Percentiles rank a stretch among this genome's conserved stretches.
These are phyloP conservation scores for Thinopyrum elongatum DNA, from an alignment of 176 grass and related monocot genomes.

Conservation along the genomic window DNA sequence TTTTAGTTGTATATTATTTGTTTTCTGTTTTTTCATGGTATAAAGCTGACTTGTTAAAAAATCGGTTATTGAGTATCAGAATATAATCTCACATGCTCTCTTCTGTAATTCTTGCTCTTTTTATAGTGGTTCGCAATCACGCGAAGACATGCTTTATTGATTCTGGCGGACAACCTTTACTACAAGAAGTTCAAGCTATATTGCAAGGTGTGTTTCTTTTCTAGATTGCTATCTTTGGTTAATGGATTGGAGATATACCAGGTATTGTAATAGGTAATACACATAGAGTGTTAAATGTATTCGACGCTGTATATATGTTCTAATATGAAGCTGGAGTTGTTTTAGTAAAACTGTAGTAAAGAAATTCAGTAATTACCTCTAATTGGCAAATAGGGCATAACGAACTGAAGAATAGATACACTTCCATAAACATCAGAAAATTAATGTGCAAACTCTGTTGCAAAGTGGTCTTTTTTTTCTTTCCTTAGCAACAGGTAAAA, in stretches of 20 bases:
- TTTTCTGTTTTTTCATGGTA: background rate
- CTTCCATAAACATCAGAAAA: slow-evolving; percentile 6
- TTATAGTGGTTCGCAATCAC: slow-evolving; percentile 97
- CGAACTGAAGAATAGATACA: background rate
- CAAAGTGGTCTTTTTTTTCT: background rate
- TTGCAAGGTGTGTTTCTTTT: slow-evolving; percentile 76
- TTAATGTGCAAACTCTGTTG: background rate
- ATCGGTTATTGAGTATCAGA: background rate
- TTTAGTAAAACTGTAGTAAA: slow-evolving; percentile 16
- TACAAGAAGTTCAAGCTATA: slow-evolving; percentile 98
- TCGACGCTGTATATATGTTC: background rate
- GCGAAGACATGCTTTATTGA: slow-evolving; percentile 88
- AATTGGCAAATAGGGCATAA: background rate
- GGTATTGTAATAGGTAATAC: background rate
- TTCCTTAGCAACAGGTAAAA: background rate
- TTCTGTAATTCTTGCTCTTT: slow-evolving; percentile 21
- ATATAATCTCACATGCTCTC: slow-evolving; percentile 22
- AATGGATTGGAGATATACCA: slow-evolving; percentile 8
- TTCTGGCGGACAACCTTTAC: slow-evolving; percentile 88
- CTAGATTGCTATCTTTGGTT: slow-evolving; percentile 13
- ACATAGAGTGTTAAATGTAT: background rate
- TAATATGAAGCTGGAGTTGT: slow-evolving; percentile 16
- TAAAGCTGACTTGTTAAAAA: slow-evolving; percentile 10
- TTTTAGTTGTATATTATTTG: slow-evolving; percentile 18
- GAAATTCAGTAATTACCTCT: background rate